Evolutionary conservation across 441 rosid species (phyloP).

Genomic region (Dalechampia spathulata): DNA sequence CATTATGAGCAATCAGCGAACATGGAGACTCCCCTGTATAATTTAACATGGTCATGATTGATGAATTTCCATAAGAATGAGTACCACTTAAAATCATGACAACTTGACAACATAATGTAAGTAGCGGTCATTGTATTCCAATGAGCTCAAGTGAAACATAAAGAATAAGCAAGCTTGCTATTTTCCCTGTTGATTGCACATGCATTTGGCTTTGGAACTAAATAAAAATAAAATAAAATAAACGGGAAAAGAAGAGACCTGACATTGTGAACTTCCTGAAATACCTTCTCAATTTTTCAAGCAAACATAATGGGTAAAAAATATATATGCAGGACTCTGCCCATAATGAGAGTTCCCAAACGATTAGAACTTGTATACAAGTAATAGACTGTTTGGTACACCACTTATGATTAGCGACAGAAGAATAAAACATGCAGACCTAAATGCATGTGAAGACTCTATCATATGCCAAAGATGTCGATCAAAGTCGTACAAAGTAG

Average conservation of each 20-base stretch:
- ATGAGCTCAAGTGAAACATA: not conserved
- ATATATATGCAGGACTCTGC: not conserved
- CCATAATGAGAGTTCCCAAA: not conserved
- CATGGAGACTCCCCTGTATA: slow-evolving; percentile 78
- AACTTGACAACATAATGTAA: not conserved
- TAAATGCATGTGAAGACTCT: too few relatives aligned
- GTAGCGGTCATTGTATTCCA: not conserved
- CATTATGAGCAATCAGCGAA: slow-evolving; percentile 48
- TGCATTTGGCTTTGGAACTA: not conserved
- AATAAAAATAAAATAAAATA: not conserved
- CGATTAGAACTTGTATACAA: not conserved
- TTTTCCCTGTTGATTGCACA: slow-evolving; percentile 3
- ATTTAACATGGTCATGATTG: slow-evolving; percentile 14
- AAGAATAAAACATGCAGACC: too few relatives aligned
- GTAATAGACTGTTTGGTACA: too few relatives aligned
- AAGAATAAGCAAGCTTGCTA: not conserved
- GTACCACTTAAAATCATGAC: not conserved
- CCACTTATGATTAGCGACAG: too few relatives aligned
- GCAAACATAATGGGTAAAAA: not conserved
- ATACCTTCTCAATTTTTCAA: not conserved
- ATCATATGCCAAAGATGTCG: too few relatives aligned
- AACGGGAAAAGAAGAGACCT: not conserved
- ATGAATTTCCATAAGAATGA: slow-evolving; percentile 10
- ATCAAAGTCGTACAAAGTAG: too few relatives aligned
- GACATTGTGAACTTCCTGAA: not conserved